Base-by-base conservation (phyloP, 108 stramenopile species). In the Nitzschia sp. region DNA sequence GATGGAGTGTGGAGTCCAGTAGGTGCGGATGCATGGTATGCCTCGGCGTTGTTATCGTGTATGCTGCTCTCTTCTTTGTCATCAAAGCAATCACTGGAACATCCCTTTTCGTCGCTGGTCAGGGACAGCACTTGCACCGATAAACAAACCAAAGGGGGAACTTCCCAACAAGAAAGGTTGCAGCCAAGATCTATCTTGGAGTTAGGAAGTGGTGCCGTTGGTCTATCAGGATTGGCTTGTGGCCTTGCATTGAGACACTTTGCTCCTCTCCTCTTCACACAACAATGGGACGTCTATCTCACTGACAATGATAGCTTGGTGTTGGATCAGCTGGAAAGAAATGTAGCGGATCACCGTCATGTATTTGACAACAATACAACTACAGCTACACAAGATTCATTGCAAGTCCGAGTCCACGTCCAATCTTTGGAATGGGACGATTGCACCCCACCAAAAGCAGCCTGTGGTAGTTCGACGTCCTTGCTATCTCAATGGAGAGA, bases 201-300 rank as follows among this genome's bases (percentile, higher is more conserved):
- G 57, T 41, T 83, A 3, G 82, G 82, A 41, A 83, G 82, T 73
- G 82, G 82, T 7, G 82, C 82, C 12, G 71, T 79, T 7, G 82
- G 75, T 3, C 57, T 83, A 22, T 53, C 68, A 11, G 82, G 82
- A 15, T 52, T 83, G 12, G 70, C 66, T 6, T 63, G 63, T 53
- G 69, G 68, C 19, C 38, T 52, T 2, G 75, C 69, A 14, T n/a
- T 67, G 57, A n/a, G 38, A 58, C 57, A 29, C 1, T 29, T 3
- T 39, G 10, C 8, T 38, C 29, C 29, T 5, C 29, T 3, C 5
- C 29, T 34, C 29, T 1, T 34, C 5, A 24, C 52, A 41, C 40
- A 40, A 41, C 56, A 21, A 0, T 66, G 57, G 51, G 72, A 41
- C 8, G 64, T 82, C 37, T 69, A 60, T 14, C 51, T 83, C 44